A percentile compares a stretch with the other conserved stretches of the same genome.
These are phyloP conservation scores for Colletotrichum sp. DNA, from an alignment of 2,329 filamentous ascomycete species.

Conservation along the genomic window DNA sequence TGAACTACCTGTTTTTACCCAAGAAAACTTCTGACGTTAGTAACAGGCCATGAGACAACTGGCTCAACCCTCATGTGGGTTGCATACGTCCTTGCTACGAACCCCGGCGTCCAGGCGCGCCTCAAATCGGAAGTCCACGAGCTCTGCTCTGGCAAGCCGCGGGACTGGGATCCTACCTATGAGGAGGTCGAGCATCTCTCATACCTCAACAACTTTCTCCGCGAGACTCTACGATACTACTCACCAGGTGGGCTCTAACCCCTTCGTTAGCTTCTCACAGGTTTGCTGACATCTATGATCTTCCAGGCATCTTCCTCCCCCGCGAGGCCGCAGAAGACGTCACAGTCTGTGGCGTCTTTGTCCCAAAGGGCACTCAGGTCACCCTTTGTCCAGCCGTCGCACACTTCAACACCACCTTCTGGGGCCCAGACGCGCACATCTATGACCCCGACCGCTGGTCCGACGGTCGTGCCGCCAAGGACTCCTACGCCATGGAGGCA, in stretches of 20 bases:
- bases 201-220: slow-evolving; percentile 42
- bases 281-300: background rate
- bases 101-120: background rate
- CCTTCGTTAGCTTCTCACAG: background rate
- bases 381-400: slow-evolving; percentile 29
- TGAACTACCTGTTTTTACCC: background rate
- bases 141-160: slow-evolving; percentile 37
- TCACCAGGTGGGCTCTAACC: slow-evolving; percentile 33
- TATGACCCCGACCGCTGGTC: slow-evolving; percentile 35
- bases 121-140: slow-evolving; percentile 4
- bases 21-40: background rate
- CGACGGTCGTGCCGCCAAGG: slow-evolving; percentile 23
- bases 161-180: slow-evolving; percentile 36
- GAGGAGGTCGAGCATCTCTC: slow-evolving; percentile 51
- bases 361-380: slow-evolving; percentile 33
- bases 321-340: slow-evolving; percentile 29
- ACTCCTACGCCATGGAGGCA: slow-evolving; percentile 29
- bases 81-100: slow-evolving; percentile 6
- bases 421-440: slow-evolving; percentile 30
- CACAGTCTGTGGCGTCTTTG: slow-evolving; percentile 28
- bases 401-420: slow-evolving; percentile 29
- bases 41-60: slow-evolving; percentile 18
- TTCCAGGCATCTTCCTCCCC: slow-evolving; percentile 25
- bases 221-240: slow-evolving; percentile 41
- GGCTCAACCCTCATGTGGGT: slow-evolving; percentile 22